phyloP scores from a whole-genome alignment of 768 basidiomycete species.

The Auriscalpium microsporum region DNA sequence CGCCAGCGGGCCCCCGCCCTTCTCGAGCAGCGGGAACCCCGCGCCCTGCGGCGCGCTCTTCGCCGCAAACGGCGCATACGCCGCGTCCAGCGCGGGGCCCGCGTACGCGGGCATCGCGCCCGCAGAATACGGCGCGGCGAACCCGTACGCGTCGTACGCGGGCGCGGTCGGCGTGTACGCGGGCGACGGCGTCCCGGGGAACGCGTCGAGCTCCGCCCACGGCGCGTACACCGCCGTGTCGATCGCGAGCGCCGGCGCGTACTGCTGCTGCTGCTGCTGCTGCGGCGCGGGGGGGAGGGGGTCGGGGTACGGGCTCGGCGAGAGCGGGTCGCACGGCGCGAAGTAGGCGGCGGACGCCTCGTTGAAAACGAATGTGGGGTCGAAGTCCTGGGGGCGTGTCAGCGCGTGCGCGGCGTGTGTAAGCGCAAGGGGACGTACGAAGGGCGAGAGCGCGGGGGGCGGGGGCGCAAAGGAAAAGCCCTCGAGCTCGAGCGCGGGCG shows the following conservation, averaged over 20 bases:
- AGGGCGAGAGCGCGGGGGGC: conserved; percentile 6
- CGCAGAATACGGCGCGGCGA: not conserved
- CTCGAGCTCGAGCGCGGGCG: not conserved
- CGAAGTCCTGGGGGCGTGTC: conserved; percentile 6
- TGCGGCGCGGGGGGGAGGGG: conserved; percentile 1
- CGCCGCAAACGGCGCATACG: not conserved
- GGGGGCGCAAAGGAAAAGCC: not conserved
- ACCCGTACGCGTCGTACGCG: not conserved
- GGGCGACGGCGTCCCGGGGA: conserved; percentile 4
- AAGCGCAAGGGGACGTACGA: conserved; percentile 6
- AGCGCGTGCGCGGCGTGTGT: not conserved
- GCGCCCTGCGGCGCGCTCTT: not conserved
- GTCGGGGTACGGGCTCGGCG: not conserved
- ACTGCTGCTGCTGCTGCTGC: not conserved
- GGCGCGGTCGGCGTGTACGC: conserved; percentile 2
- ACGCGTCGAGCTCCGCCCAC: conserved; percentile 4
- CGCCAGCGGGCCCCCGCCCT: not conserved
- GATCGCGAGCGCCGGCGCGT: conserved; percentile 1
- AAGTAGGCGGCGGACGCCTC: conserved; percentile 10
- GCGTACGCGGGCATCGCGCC: not conserved
- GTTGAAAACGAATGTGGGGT: conserved; percentile 15
- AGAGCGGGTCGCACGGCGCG: conserved; percentile 14
- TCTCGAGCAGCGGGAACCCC: not conserved
- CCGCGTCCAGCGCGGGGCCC: not conserved
- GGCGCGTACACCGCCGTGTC: conserved; percentile 9